Base-by-base conservation (phyloP, 768 basidiomycete species). In the Lentinula aciculospora region DNA sequence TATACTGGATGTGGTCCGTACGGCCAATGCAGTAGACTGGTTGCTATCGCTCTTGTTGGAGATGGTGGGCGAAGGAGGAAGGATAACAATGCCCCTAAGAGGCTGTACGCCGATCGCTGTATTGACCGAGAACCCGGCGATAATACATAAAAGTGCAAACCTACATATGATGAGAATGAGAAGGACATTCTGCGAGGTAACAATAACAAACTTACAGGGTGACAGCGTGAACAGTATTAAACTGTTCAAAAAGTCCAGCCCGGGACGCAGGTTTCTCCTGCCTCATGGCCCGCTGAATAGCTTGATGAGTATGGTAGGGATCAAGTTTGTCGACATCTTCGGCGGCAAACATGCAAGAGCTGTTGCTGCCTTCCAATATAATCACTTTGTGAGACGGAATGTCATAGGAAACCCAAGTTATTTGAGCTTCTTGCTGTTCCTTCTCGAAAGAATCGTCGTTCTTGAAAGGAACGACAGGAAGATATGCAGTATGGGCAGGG, bases 91-190 rank as follows among this genome's bases (percentile, higher is more conserved):
- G 50, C 51, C 56, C 23, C 36, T 47, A 3, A 48, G 32, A 9
- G 56, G 46, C 27, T 28, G 44, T 19, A 51, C 27, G 8, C 73
- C 75, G 67, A 82, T 76, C 5, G 74, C 44, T 8, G 78, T 76
- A 60, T 82, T 83, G 66, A 81, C 75, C 10, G 84, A 72, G 42
- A 81, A 82, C 32, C 69, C 85, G 7, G 88, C 72, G n/a, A 89
- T 75, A 37, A 90, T 74, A 37, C 86, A 86, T 61, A 90, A 71
- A 48, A 90, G 67, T 0, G 87, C 85, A 59, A 90, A 78, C 48
- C 88, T 90, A 61, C n/a, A 46, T 60, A 47, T 60, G 2, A 58
- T 62, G 39, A 61, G 42, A 50, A 60, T 56, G 55, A 62, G 3
- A 36, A 61, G 59, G 47, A 53, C 40, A 51, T 39, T 36, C 60